Base-by-base conservation (phyloP, 768 basidiomycete genomes). In the Russula earlei region DNA sequence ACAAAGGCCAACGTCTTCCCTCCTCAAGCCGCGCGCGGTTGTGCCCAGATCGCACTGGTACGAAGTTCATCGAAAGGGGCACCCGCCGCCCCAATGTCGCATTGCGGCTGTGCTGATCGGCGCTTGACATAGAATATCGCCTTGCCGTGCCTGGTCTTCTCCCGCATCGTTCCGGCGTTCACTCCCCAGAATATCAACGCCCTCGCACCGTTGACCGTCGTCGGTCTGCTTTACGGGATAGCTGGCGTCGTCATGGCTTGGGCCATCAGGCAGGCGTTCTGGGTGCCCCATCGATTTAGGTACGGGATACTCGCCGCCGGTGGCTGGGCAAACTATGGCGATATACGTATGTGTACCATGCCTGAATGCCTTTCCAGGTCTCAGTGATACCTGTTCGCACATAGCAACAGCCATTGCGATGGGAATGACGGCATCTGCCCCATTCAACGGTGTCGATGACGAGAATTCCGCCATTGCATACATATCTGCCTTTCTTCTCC, bases 211-310 rank as follows among this genome's bases (percentile, higher is more conserved):
- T 72, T 88, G 12, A 63, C 82, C 25, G 70, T 86, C 12, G 68
- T 85, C n/a, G 81, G 78, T 0, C 25, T 84, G 0, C 49, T 83
- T 4, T 88, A 89, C 59, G 76, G 83, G 56, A 63, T 63, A 2
- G 67, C 84, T 5, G 84, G 87, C 7, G 65, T 81, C 9, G 34
- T 67, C 7, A 72, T 83, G 22, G 79, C 81, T 0, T 82, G 75
- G 72, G 45, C 77, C n/a, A 68, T 81, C 51, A 78, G 77, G 47
- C 77, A 78, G 58, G 62, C 84, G 48, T 87, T 84, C 63, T 88
- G 85, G 80, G 85, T 89, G 2, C 87, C 87, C 1, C 83, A 86
- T 63, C 76, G 84, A 25, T 88, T 89, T 64, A 73, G 86, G 45
- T 79, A 82, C 62, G 88, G 86, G 0, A 74, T 89, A 22, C 63